These are phyloP conservation scores for Daedalea quercina DNA, from an alignment of 768 basidiomycete species.

Conservation along the genomic window DNA sequence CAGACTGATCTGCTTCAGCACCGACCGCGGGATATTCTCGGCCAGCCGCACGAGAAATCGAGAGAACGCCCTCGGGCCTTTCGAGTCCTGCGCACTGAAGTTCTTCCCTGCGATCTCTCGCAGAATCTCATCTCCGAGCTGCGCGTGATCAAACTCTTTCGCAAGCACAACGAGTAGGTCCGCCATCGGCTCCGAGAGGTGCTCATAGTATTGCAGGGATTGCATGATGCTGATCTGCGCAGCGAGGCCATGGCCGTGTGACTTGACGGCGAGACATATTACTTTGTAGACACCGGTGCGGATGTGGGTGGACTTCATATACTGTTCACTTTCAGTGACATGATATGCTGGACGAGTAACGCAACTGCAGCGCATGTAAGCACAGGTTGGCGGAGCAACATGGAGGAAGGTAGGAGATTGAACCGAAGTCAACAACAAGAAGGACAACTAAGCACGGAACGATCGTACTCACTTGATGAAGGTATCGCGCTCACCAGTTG, in stretches of 20 bases:
- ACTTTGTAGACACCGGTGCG: constrained; percentile 77
- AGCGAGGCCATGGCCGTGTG: constrained; percentile 76
- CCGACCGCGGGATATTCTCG: constrained; percentile 71
- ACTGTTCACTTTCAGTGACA: constrained; percentile 77
- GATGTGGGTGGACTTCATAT: constrained; percentile 77
- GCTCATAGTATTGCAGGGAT: constrained; percentile 88
- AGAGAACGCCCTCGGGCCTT: constrained; percentile 81
- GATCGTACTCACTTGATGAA: constrained; percentile 77
- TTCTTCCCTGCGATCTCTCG: constrained; percentile 77
- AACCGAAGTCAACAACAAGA: no score
- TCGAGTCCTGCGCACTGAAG: constrained; percentile 79
- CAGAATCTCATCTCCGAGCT: constrained; percentile 87
- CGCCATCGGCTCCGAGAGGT: constrained; percentile 90
- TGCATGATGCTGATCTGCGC: constrained; percentile 91
- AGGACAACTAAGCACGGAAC: no score
- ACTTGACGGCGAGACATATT: constrained; percentile 87
- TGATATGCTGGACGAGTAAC: constrained; percentile 85
- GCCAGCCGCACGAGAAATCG: constrained; percentile 76
- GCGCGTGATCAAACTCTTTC: constrained; percentile 82
- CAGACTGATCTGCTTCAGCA: constrained; percentile 86
- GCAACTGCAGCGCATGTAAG: constrained; percentile 44
- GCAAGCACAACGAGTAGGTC: constrained; percentile 77
- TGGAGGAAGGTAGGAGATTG: no score
- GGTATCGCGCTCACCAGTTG: constrained; percentile 76
- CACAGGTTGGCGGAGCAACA: not conserved